These are phyloP conservation scores for Verticillium dahliae DNA, from an alignment of 2,329 filamentous ascomycete genomes.

Conservation along the genomic window DNA sequence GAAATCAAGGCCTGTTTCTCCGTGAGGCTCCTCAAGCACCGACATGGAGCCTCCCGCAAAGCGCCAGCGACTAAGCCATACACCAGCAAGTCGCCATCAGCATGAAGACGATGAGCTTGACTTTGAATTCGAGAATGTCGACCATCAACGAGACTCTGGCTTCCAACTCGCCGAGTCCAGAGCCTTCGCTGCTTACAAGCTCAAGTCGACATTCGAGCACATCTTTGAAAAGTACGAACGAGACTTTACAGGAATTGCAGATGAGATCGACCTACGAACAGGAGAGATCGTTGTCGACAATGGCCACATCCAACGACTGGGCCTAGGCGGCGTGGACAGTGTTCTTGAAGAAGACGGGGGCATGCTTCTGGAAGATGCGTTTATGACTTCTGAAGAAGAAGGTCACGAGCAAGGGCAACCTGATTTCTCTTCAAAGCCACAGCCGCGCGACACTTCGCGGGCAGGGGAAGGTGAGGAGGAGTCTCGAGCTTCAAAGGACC, in stretches of 20 bases:
- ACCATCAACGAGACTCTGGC: conserved; percentile 41
- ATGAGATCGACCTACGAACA: conserved; percentile 81
- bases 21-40: neutral
- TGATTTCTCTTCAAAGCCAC: neutral
- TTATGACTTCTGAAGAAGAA: conserved; percentile 9
- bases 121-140: conserved; percentile 39
- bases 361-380: conserved; percentile 18
- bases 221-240: conserved; percentile 86
- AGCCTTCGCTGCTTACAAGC: conserved; percentile 59
- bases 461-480: conserved; percentile 22
- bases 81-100: conserved; percentile 29
- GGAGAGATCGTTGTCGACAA: conserved; percentile 85
- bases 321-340: conserved; percentile 17
- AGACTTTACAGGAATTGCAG: conserved; percentile 76
- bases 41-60: conserved; percentile 56
- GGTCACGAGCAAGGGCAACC: conserved; percentile 16
- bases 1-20: no score
- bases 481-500: conserved; percentile 12
- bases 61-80: conserved; percentile 47
- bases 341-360: conserved; percentile 29
- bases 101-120: conserved; percentile 41
- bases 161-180: conserved; percentile 56
- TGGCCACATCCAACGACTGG: conserved; percentile 60
- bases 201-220: conserved; percentile 78
- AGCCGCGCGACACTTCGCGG: conserved; percentile 7